Conservation (phyloP, 768 basidiomycete genomes). For the Mycena haematopus region DNA sequence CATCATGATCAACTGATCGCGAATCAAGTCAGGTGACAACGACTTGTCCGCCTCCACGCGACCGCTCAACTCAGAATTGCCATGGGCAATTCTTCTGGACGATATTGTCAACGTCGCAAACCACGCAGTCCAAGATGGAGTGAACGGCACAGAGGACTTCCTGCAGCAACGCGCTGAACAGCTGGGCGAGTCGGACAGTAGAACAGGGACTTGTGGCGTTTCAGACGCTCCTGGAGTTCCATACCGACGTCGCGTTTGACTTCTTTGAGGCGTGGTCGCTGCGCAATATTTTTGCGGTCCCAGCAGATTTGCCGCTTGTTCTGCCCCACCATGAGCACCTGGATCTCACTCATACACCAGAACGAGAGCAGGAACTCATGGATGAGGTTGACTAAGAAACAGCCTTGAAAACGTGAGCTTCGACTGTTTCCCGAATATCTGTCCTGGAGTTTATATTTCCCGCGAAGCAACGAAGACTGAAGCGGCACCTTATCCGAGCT, state of each 20-base stretch:
- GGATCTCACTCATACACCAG: constrained; percentile 66
- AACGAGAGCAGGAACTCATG: constrained; percentile 64
- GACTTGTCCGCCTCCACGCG: too few species aligned
- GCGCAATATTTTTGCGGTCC: constrained; percentile 85
- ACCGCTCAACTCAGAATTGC: too few species aligned
- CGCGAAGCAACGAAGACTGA: constrained; percentile 69
- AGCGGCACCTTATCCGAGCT: constrained; percentile 60
- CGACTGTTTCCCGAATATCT: not conserved
- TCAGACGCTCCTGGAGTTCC: constrained; percentile 86
- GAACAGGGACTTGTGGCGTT: constrained; percentile 86
- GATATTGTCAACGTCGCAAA: constrained; percentile 87
- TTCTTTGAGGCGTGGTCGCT: constrained; percentile 92
- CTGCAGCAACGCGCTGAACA: constrained; percentile 64
- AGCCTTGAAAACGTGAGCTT: constrained; percentile 67
- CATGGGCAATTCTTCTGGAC: constrained; percentile 84
- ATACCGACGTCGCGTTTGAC: constrained; percentile 89
- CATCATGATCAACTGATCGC: too few species aligned
- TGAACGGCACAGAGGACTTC: constrained; percentile 82
- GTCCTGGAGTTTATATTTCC: not conserved
- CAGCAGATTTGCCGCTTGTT: constrained; percentile 70
- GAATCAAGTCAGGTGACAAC: too few species aligned
- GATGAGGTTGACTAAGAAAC: constrained; percentile 69
- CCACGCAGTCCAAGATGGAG: constrained; percentile 77
- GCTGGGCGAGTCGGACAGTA: constrained; percentile 58
- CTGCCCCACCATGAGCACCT: constrained; percentile 78